phyloP scores from a whole-genome alignment of 169 alveolate genomes.

The Plasmodium fragile region DNA sequence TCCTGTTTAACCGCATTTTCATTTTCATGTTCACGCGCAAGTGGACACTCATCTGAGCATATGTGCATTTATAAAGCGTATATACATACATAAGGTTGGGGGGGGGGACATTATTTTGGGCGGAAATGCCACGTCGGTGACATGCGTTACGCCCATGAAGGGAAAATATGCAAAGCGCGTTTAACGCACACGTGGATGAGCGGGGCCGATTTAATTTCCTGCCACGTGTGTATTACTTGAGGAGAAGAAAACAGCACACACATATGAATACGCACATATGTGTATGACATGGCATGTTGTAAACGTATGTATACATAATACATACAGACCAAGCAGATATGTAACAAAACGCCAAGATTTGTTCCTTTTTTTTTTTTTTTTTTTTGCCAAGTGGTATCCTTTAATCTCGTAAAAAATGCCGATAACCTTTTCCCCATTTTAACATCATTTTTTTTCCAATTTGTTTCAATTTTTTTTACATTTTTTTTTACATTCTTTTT shows the following conservation, averaged over 20 bases:
- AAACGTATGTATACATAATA: background rate
- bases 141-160: background rate
- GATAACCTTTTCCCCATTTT: background rate
- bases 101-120: background rate
- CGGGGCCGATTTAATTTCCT: background rate
- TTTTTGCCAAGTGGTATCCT: background rate
- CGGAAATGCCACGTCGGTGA: background rate
- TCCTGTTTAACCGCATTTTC: background rate
- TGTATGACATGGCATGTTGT: background rate
- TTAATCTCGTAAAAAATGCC: background rate
- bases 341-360: background rate
- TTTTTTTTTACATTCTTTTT: background rate
- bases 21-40: background rate
- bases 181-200: background rate
- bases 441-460: background rate
- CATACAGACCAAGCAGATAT: background rate
- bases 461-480: background rate
- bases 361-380: too few species aligned
- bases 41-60: background rate
- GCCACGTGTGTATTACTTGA: background rate
- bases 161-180: background rate
- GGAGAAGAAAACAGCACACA: background rate
- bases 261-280: background rate
- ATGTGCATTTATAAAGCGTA: background rate
- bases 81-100: background rate